A percentile compares a stretch with the other conserved stretches of the same genome.
These are phyloP conservation scores for Vaccinium darrowii DNA, from an alignment of 148 eudicot genomes.

Conservation along the genomic window DNA sequence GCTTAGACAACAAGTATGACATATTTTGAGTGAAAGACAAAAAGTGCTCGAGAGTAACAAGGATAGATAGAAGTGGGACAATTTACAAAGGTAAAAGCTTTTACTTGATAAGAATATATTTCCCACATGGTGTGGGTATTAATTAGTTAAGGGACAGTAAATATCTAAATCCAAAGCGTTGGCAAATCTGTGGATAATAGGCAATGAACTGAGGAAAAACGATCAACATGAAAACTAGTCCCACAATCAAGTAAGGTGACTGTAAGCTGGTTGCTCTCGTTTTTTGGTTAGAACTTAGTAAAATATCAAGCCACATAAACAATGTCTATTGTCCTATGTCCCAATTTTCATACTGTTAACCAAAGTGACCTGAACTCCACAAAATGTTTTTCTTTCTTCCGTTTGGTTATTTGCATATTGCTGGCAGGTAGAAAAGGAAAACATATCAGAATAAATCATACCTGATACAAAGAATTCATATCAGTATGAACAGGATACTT, in stretches of 20 bases:
- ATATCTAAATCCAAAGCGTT: background rate
- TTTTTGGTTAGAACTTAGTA: background rate
- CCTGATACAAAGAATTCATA: conserved; percentile 43
- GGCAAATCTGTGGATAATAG: background rate
- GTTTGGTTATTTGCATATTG: background rate
- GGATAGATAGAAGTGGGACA: background rate
- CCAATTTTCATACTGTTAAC: background rate
- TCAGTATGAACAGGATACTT: conserved; percentile 30
- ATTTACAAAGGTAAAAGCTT: background rate
- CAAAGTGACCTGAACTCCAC: background rate
- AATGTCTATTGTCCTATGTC: background rate
- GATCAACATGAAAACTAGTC: background rate
- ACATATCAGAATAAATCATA: conserved; percentile 13
- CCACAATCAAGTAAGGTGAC: background rate
- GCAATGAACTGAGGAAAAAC: background rate
- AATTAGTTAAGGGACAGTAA: background rate
- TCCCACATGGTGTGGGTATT: background rate
- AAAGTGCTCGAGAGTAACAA: background rate
- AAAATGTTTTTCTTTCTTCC: background rate
- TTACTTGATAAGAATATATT: background rate
- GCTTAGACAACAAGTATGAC: background rate
- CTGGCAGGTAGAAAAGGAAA: conserved; percentile 1
- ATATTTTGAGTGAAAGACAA: background rate
- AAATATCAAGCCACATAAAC: background rate
- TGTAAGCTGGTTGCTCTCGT: background rate